Evolutionary conservation across 345 rosid species (phyloP), one percentile per base, ranked within the genome.

Genomic region (Carallia brachiata): DNA sequence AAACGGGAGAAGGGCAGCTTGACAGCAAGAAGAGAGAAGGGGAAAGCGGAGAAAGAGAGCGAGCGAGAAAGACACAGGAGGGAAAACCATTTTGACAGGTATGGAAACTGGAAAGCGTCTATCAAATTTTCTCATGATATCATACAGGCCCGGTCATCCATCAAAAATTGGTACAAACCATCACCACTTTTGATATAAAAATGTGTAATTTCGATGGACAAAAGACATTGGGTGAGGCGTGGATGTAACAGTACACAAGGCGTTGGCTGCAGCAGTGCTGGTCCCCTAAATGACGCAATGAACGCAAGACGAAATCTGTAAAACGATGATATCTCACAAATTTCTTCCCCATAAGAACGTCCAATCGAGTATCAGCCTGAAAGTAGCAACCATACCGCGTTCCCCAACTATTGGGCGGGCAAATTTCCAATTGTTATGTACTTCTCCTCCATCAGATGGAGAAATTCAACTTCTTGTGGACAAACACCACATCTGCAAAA

Each of bases 181-280:
- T 12, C 50, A 12, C 17, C 50, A 44, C 3, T 39, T 55, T 56
- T 59, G 55, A 30, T 40, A 55, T 36, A 10, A 63, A 23, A 37
- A 7, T 28, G 23, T 44, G 50, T 44, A 13, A 12, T 12, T 44
- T 44, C 5, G 5, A 12, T 44, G 12, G 16, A 23, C 23, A 44
- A 2, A 13, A 12, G 16, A 44, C 17, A 44, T 3, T 12, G 15
- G 48, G 48, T 12, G 15, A 15, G 48, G 4, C 52, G 37, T 39
- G 63, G 62, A 55, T 9, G 32, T 56, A 71, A 31, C 32, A 36
- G 47, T 19, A 64, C 57, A 64, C 1, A 52, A 52, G 67, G 73
- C 54, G 30, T 7, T 9, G 61, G 67, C 34, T 10, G 30, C 56
- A 44, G 15, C 50, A 28, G 6, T 27, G 36, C 27, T 47, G 48